Evolutionary conservation across 164 flowering plant genomes (phyloP), one percentile per base, ranked within the genome.

Genomic region (Sextonia rubra): DNA sequence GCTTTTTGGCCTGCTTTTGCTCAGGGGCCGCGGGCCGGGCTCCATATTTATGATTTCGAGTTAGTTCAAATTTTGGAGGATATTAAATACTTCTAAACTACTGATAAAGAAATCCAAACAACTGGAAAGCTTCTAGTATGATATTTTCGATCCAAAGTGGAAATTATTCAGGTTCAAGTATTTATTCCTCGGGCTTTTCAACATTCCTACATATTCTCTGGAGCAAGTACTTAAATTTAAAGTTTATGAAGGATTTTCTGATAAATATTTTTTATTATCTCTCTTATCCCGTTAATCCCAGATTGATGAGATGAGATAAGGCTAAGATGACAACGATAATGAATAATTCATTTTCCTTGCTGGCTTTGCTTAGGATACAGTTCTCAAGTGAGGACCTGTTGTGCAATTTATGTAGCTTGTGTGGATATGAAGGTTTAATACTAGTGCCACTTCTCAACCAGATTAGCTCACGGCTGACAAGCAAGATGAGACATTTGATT

Each of bases 41-140:
- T n/a, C n/a, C n/a, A n/a, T 44, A 71, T 44, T 60, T 63, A 20
- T 37, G 65, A 23, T 71, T 27, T 44, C 37, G 52, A 27, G 48
- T 64, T 37, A 27, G 26, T 64, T 32, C 29, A 27, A 72, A 18
- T 49, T 22, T 72, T 52, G 62, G 44, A 11, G 69, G 26, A 27
- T 64, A 52, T 29, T 24, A 24, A 29, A 63, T 63, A 12, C 66
- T n/a, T 60, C 62, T 18, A 60, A 60, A 18, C 23, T 7, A 7
- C 20, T 60, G 62, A n/a, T n/a, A n/a, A n/a, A n/a, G n/a, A n/a
- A n/a, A n/a, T n/a, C n/a, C n/a, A n/a, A n/a, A n/a, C n/a, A n/a
- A n/a, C n/a, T n/a, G 62, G 7, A 60, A 60, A 60, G 9, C 22
- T 6, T 60, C 23, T n/a, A 18, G 62, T 60, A n/a, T 18, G 23